Evolutionary conservation across 108 stramenopile genomes (phyloP), one percentile per base, ranked within the genome.

Genomic region (Bacterosira constricta): DNA sequence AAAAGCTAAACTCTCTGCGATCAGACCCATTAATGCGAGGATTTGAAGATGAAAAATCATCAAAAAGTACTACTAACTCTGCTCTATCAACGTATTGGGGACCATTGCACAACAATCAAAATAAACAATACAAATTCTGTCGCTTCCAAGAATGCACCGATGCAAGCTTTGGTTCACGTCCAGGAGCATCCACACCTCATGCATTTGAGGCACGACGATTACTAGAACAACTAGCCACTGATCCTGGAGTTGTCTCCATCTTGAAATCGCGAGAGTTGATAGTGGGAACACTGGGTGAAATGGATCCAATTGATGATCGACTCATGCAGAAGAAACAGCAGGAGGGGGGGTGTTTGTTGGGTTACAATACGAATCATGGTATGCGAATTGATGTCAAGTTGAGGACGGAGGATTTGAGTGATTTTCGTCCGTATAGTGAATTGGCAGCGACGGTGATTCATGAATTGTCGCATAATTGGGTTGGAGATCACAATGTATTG

Each of bases 251-350:
- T 8, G 77, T 86, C 0, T 65, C 85, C 12, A 69, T 90, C 10
- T 47, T 93, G 70, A 73, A 60, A 46, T 85, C 87, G 62, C 71
- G 89, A 34, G 77, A 90, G 70, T 62, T 90, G 26, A 83, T 88
- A 8, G 92, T 93, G 18, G 82, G 82, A 1, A 86, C 84, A 0
- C 60, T 93, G 59, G 87, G 88, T 11, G 92, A 93, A 63, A 90
- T 93, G 89, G 92, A 93, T 70, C 92, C 92, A 12, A 83, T 87
- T 25, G 89, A 93, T 65, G 92, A 93, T 75, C 82, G 84, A 15
- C 35, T 93, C 20, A 85, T 86, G 83, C 79, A 86, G 42, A 86
- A 84, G 57, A 87, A 71, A 46, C 55, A 85, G 62, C 36, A 66
- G n/a, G 69, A 75, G 26, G 88, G 87, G 7, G 71, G 55, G 0